Evolutionary conservation across 345 rosid species (phyloP).

Genomic region (Eutrema heterophyllum): DNA sequence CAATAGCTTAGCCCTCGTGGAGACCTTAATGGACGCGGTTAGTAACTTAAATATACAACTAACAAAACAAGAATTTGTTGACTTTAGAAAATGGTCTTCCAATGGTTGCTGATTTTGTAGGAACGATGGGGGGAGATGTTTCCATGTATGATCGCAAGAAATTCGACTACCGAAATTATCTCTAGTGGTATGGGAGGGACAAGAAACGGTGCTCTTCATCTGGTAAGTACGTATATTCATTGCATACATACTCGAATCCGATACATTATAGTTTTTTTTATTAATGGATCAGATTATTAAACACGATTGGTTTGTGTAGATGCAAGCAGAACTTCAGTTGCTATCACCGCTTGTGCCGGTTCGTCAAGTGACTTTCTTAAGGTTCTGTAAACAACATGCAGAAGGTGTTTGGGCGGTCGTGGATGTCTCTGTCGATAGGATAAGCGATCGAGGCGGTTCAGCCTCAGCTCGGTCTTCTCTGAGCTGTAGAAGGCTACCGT

Average conservation of each 20-base stretch:
- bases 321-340: slow-evolving; percentile 89
- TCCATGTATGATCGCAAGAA: slow-evolving; percentile 72
- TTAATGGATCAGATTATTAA: background rate
- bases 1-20: slow-evolving; percentile 85
- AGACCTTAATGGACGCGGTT: slow-evolving; percentile 92
- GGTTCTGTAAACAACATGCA: slow-evolving; percentile 90
- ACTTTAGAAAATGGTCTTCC: background rate
- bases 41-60: slow-evolving; percentile 13
- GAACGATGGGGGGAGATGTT: slow-evolving; percentile 92
- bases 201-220: slow-evolving; percentile 77
- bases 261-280: background rate
- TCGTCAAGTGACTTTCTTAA: slow-evolving; percentile 73
- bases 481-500: slow-evolving; percentile 78
- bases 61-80: background rate
- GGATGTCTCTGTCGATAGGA: slow-evolving; percentile 70
- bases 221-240: slow-evolving; percentile 38
- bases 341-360: slow-evolving; percentile 91
- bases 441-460: slow-evolving; percentile 40
- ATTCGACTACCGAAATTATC: slow-evolving; percentile 63
- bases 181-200: slow-evolving; percentile 84
- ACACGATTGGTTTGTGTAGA: slow-evolving; percentile 33
- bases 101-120: slow-evolving; percentile 11
- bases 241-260: background rate
- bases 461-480: slow-evolving; percentile 5
- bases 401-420: slow-evolving; percentile 95